Percentiles rank a stretch among this genome's conserved stretches.
These are phyloP conservation scores for Cerioporus squamosus DNA, from an alignment of 1,284 basidiomycete genomes.

Conservation along the genomic window DNA sequence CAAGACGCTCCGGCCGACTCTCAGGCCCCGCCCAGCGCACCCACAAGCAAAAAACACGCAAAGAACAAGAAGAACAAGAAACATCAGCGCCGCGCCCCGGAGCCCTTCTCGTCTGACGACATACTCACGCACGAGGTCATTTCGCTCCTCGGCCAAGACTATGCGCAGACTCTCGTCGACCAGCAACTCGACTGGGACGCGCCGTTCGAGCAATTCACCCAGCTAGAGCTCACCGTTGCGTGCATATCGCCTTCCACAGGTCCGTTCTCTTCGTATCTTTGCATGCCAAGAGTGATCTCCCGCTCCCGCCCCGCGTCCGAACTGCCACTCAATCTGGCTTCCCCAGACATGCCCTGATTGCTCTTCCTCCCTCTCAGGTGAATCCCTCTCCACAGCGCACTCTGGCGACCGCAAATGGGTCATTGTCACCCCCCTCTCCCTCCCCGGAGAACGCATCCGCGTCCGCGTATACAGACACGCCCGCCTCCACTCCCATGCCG, in stretches of 20 bases:
- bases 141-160: conserved; percentile 66
- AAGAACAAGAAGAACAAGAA: conserved; percentile 32
- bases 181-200: conserved; percentile 57
- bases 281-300: background rate
- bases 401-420: conserved; percentile 68
- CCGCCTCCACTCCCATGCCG: conserved; percentile 76
- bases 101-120: conserved; percentile 74
- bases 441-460: conserved; percentile 81
- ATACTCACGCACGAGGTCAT: conserved; percentile 76
- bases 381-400: conserved; percentile 66
- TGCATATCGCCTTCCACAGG: conserved; percentile 65
- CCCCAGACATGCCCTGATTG: background rate
- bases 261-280: conserved; percentile 35
- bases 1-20: conserved; percentile 11
- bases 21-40: conserved; percentile 20
- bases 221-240: conserved; percentile 70
- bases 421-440: conserved; percentile 79
- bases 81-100: conserved; percentile 45
- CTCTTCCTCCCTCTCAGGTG: conserved; percentile 49
- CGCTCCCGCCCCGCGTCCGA: background rate
- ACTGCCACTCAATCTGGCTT: background rate
- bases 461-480: conserved; percentile 71
- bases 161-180: conserved; percentile 53
- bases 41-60: conserved; percentile 18
- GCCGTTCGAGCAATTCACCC: conserved; percentile 64